Percentiles rank a stretch among this genome's conserved stretches.
Conservation (phyloP, 2,329 filamentous ascomycete species). For the Fusarium lyarnte region DNA sequence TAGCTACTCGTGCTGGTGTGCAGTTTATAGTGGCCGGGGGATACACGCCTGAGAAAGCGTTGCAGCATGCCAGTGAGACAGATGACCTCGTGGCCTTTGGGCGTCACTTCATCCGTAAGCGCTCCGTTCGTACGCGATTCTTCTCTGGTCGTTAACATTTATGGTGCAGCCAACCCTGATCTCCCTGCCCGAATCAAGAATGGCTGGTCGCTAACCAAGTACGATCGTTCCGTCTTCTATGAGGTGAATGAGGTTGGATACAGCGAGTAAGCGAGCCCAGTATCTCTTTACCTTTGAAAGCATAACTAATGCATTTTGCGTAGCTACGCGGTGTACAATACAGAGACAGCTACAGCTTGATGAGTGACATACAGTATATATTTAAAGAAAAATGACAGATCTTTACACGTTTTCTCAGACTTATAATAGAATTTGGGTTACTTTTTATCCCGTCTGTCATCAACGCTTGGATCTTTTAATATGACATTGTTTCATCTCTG, state of each 20-base stretch:
- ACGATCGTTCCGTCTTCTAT: constrained; percentile 29
- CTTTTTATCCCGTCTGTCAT: no score
- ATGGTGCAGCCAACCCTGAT: constrained; percentile 21
- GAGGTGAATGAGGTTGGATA: constrained; percentile 22
- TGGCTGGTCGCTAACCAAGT: constrained; percentile 26
- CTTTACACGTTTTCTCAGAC: no score
- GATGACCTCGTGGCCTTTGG: constrained; percentile 49
- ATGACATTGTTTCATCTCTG: not conserved
- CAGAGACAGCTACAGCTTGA: not conserved
- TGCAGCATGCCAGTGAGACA: constrained; percentile 42
- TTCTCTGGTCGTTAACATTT: accelerated
- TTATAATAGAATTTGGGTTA: no score
- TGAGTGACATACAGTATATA: not conserved
- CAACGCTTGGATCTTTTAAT: not conserved
- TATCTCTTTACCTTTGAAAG: not conserved
- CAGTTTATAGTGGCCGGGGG: constrained; percentile 48
- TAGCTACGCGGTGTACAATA: constrained; percentile 20
- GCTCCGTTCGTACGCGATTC: accelerated
- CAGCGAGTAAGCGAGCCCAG: constrained; percentile 17
- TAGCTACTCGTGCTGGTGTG: constrained; percentile 40
- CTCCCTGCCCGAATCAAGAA: constrained; percentile 31
- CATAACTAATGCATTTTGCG: accelerated
- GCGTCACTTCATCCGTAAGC: constrained; percentile 42
- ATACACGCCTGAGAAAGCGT: constrained; percentile 42
- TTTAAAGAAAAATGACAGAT: no score